Evolutionary conservation across 2,329 filamentous ascomycete species (phyloP).

Genomic region (Microdochium nivale): DNA sequence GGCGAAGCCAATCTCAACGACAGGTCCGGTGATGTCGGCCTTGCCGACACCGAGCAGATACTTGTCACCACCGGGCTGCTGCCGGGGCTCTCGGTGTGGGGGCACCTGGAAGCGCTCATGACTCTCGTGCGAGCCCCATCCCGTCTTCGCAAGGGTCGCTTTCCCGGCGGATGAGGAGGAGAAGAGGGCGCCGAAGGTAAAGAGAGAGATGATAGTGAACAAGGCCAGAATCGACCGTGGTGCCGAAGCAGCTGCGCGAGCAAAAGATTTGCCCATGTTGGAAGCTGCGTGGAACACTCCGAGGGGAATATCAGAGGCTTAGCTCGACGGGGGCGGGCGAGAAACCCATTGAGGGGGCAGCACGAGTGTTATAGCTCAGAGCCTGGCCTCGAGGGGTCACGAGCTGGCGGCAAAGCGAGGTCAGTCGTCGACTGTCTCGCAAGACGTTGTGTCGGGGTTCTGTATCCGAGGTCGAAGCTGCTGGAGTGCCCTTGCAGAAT

Average conservation of each 20-base stretch:
- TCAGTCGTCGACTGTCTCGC: background rate
- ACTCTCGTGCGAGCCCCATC: background rate
- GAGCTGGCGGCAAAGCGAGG: background rate
- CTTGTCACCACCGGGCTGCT: slow-evolving; percentile 23
- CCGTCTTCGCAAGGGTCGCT: background rate
- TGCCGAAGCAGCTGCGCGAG: slow-evolving; percentile 5
- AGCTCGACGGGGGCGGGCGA: background rate
- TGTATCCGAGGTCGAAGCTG: background rate
- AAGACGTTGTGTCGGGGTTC: background rate
- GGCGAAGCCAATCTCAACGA: slow-evolving; percentile 84
- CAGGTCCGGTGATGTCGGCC: slow-evolving; percentile 55
- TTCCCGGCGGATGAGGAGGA: slow-evolving; percentile 6
- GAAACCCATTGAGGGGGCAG: background rate
- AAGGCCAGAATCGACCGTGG: slow-evolving; percentile 14
- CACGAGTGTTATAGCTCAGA: background rate
- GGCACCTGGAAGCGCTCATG: slow-evolving; percentile 5
- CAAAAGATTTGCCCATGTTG: background rate
- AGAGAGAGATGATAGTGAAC: slow-evolving; percentile 21
- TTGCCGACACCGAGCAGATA: slow-evolving; percentile 45
- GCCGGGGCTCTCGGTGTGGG: slow-evolving; percentile 9
- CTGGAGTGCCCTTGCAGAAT: background rate
- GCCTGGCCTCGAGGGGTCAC: background rate
- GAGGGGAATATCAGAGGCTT: background rate
- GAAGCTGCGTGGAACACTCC: background rate
- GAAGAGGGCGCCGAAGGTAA: slow-evolving; percentile 23